Conservation (phyloP, 225 moss, liverwort and hornwort genomes). For the Physcomitrium patens region DNA sequence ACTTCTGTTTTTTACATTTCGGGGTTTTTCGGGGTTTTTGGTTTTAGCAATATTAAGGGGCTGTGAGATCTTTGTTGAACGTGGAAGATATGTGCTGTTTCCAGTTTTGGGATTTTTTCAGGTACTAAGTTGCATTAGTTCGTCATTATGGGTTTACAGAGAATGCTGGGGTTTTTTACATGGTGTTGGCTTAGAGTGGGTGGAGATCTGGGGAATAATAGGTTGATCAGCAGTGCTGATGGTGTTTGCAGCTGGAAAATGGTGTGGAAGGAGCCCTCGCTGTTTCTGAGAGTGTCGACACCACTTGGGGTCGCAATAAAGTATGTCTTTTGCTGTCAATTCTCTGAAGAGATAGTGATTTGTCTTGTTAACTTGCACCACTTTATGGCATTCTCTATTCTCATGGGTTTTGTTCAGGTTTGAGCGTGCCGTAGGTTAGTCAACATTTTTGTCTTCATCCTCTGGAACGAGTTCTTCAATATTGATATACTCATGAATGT, state of each 20-base stretch:
- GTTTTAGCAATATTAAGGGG: background rate
- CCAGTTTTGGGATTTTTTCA: too few species aligned
- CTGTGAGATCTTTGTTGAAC: background rate
- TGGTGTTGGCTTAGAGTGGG: background rate
- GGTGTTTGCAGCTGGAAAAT: conserved; percentile 40
- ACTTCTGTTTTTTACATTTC: background rate
- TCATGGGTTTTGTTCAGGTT: background rate
- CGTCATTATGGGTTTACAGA: too few species aligned
- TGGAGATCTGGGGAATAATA: conserved; percentile 10
- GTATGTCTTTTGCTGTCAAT: conserved; percentile 32
- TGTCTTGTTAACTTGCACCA: background rate
- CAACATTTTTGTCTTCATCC: background rate
- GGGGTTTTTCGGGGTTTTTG: background rate
- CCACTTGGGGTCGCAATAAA: conserved; percentile 39
- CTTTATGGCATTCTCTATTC: background rate
- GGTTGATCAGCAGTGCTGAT: background rate
- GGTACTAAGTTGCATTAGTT: too few species aligned
- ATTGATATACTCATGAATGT: background rate
- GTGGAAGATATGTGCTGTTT: background rate
- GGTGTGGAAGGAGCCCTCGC: conserved; percentile 44
- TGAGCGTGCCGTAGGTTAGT: background rate
- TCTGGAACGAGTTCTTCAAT: background rate
- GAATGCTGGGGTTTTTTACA: background rate
- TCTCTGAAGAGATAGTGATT: background rate
- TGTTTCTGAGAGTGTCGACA: conserved; percentile 38